Base-by-base conservation (phyloP, 139 green algal genomes). In the Chlamydomonas applanata region DNA sequence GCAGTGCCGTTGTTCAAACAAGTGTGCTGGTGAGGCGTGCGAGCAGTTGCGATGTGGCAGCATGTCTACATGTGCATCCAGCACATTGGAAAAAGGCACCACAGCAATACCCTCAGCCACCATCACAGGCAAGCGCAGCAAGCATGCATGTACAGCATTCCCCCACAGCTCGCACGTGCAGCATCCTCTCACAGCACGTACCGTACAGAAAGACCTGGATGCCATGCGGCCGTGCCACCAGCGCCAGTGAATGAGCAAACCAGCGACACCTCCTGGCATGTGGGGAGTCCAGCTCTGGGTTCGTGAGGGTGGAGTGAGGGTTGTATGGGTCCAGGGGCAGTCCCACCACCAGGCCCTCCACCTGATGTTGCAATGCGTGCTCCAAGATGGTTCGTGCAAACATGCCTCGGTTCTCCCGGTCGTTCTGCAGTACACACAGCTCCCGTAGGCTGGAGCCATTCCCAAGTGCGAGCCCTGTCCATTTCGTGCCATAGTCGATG, bases 311-410 rank as follows among this genome's bases (percentile, higher is more conserved):
- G 25, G 59, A 66, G 9, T 30, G 29, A 4, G 59, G 59, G 59
- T 66, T 66, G 59, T 36, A 66, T 2, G 59, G 59, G 59, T 66
- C 59, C 24, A 66, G n/a, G n/a, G 59, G 59, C 24, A 66, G 29
- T 4, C 59, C 59, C 17, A 66, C 25, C 24, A 66, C n/a, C 13
- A 66, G 29, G 59, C 59, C 59, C 29, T 9, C 29, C n/a, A 30
- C 59, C 59, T 66, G 59, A 25, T 66, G 24, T 9, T 66, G n/a
- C 24, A 66, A 9, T 22, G 24, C 59, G 35, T 29, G 3, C 25
- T 66, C n/a, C 59, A 66, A 9, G 2, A 66, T 11, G 9, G 29
- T 29, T 3, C 59, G 24, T 35, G 59, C 59, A 35, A 66, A 66
- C 59, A 66, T 66, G 59, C 59, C 59, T 4, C 59, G 59, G 59